Evolutionary conservation across 345 rosid genomes (phyloP).

Genomic region (Alliaria petiolata): DNA sequence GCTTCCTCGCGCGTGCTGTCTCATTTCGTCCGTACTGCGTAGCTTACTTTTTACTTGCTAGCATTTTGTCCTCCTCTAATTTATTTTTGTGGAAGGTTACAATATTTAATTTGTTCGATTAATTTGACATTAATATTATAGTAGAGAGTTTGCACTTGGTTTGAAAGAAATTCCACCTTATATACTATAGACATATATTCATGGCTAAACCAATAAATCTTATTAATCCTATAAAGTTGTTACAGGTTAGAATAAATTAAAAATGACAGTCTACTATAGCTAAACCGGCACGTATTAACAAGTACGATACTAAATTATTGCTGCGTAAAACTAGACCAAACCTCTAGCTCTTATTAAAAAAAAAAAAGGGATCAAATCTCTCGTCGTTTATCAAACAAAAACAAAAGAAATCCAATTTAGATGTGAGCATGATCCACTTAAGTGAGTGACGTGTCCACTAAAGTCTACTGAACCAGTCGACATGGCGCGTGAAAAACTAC

Average conservation of each 20-base stretch:
- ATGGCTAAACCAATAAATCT: neutral
- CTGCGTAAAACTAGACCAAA: too few relatives aligned
- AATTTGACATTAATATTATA: too few relatives aligned
- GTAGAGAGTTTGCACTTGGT: too few relatives aligned
- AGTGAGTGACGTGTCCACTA: conserved; percentile 24
- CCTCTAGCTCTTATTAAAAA: neutral
- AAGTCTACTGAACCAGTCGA: conserved; percentile 21
- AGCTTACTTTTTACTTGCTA: conserved; percentile 5
- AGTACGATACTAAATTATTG: neutral
- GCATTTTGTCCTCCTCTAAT: neutral
- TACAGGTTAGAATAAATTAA: too few relatives aligned
- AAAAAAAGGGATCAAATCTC: neutral
- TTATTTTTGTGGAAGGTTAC: neutral
- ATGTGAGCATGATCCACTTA: conserved; percentile 26
- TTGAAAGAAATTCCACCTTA: too few relatives aligned
- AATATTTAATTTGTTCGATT: neutral
- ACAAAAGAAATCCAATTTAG: neutral
- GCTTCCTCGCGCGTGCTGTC: neutral
- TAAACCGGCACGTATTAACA: neutral
- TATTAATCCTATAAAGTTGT: neutral
- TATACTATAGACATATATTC: too few relatives aligned
- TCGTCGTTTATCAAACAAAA: neutral
- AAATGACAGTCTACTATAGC: neutral
- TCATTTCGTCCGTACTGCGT: neutral
- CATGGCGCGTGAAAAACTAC: conserved; percentile 33